Evolutionary conservation across 805 yeast genomes (phyloP).

Genomic region (Kluyveromyces wickerhamii): DNA sequence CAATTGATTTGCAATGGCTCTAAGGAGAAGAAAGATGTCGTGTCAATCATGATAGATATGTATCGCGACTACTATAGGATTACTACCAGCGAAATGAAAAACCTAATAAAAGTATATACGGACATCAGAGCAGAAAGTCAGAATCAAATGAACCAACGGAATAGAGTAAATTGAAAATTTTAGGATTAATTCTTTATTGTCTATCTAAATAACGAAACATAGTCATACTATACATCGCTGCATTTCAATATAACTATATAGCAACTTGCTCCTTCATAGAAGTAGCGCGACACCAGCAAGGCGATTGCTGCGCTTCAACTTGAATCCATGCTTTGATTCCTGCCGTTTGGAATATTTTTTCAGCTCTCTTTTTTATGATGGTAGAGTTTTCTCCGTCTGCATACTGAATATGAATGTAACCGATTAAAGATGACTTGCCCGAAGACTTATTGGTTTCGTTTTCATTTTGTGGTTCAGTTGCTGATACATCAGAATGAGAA

Average conservation of each 20-base stretch:
- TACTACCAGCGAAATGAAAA: slow-evolving; percentile 23
- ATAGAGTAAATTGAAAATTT: slow-evolving; percentile 2
- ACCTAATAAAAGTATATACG: slow-evolving; percentile 25
- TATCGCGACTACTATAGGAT: slow-evolving; percentile 44
- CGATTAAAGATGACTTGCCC: slow-evolving; percentile 40
- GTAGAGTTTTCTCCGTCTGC: slow-evolving; percentile 55
- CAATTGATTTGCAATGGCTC: slow-evolving; percentile 61
- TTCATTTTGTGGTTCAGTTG: slow-evolving; percentile 21
- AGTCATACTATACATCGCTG: too few relatives aligned
- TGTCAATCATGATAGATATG: slow-evolving; percentile 43
- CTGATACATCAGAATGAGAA: slow-evolving; percentile 30
- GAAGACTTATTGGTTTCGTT: slow-evolving; percentile 26
- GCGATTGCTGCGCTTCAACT: slow-evolving; percentile 54
- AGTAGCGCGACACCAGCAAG: slow-evolving; percentile 57
- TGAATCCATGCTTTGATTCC: slow-evolving; percentile 55
- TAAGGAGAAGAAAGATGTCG: slow-evolving; percentile 44
- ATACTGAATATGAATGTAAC: slow-evolving; percentile 77
- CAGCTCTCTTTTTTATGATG: slow-evolving; percentile 52
- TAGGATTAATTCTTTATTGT: too few relatives aligned
- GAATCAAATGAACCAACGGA: neutral
- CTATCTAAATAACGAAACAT: too few relatives aligned
- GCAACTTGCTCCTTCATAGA: slow-evolving; percentile 9
- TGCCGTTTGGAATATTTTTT: slow-evolving; percentile 41
- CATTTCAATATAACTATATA: too few relatives aligned
- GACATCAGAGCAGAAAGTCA: slow-evolving; percentile 15